phyloP scores from a whole-genome alignment of 1,284 basidiomycete species.

The Sporisorium iseilematis-ciliati region DNA sequence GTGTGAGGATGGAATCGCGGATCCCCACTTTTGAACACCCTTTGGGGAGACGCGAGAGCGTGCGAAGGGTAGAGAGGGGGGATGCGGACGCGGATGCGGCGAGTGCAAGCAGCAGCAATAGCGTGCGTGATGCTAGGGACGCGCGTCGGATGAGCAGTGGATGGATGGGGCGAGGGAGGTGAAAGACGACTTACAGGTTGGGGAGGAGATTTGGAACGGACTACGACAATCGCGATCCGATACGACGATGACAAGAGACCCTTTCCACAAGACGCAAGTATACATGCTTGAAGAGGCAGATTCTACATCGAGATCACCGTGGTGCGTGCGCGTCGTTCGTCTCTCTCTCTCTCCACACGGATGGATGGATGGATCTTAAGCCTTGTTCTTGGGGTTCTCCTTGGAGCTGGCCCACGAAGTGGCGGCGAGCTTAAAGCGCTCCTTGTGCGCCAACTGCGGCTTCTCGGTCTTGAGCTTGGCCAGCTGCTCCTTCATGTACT shows the following conservation, averaged over 20 bases:
- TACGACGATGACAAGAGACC: background rate
- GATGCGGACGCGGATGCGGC: no score
- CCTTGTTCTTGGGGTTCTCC: constrained; percentile 61
- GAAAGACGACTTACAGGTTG: no score
- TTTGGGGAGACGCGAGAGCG: no score
- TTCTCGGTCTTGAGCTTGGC: constrained; percentile 60
- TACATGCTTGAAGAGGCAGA: no score
- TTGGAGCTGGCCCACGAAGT: constrained; percentile 53
- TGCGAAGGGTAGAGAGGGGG: no score
- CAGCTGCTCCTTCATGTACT: constrained; percentile 56
- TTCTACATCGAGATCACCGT: background rate
- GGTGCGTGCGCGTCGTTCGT: background rate
- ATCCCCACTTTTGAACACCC: background rate
- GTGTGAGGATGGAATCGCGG: background rate
- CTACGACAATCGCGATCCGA: no score
- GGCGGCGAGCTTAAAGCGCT: constrained; percentile 63
- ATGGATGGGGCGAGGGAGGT: no score
- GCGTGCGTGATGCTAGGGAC: no score
- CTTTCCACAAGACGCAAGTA: background rate
- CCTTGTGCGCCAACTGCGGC: constrained; percentile 58
- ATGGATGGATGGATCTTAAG: constrained; percentile 15
- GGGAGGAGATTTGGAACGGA: no score
- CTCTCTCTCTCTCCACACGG: background rate
- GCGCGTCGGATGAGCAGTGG: no score
- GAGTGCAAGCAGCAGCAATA: no score